Evolutionary conservation across 2,329 filamentous ascomycete genomes (phyloP), one percentile per base, ranked within the genome.

Genomic region (Pseudogymnoascus sp.): DNA sequence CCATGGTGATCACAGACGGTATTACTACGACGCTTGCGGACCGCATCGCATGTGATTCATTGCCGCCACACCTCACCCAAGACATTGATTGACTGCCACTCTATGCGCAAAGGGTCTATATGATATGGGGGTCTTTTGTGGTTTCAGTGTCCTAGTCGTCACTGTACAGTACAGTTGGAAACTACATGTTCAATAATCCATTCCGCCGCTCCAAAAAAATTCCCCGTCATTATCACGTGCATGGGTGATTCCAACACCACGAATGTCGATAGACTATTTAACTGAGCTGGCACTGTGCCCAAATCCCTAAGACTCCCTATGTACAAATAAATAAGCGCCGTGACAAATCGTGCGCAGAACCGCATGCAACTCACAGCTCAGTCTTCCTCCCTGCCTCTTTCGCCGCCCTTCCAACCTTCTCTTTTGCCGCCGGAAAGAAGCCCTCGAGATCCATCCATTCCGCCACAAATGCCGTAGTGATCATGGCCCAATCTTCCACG

Each of bases 381-480:
- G 50, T 33, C 50, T 56, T 56, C 50, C 50, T 56, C 26, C 26
- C 50, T 13, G n/a, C 50, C 2, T 56, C 29, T 56, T 33, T 10
- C 26, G n/a, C 46, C 29, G 50, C n/a, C 7, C 50, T 56, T 33
- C n/a, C n/a, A 19, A 26, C 26, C 46, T 31, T 31, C 46, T n/a
- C 5, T 13, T 44, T 59, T 4, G 56, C 13, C 17, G 61, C 26
- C 15, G 70, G 68, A 13, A 75, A 71, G 63, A 69, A 67, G 2
- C 72, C 72, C 50, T 74, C 73, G 65, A 97, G 76, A 68, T 96
- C 93, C 84, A 97, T 85, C 92, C 93, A 97, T 76, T 97, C 93
- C 0, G 90, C 88, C 35, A 87, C 83, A 77, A 97, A 99, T 0
- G 87, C 93, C 0, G 89, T 88, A 6, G 93, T 80, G 59, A 99